Evolutionary conservation across 768 basidiomycete genomes (phyloP), one percentile per base, ranked within the genome.

Genomic region (Heimioporus sp.): DNA sequence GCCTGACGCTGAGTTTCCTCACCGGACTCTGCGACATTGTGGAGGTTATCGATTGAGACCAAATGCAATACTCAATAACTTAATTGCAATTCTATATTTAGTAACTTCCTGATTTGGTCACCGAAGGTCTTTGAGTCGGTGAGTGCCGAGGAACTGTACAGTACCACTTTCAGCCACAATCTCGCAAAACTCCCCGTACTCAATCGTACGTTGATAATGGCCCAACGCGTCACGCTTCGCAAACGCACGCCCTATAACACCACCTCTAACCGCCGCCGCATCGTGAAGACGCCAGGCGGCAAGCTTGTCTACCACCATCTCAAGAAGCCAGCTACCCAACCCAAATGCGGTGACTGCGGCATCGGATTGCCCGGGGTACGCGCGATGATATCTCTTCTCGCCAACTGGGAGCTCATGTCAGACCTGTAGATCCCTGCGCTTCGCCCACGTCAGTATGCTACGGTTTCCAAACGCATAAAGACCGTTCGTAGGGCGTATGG

Each of bases 331-430:
- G 87, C 86, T 51, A 83, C 90, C 30, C 77, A 87, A 42, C 96
- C 94, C 61, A 97, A 98, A 75, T 99, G 96, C 74, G 97, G 97
- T 81, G 97, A 99, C 79, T 99, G 97, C 65, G 96, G 95, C 55
- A 80, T 84, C 63, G 90, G 86, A 60, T 86, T 99, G 49, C 85
- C 95, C 60, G 97, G 97, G 71, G 96, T 98, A 78, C 65, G 92
- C 79, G 24, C 24, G 24, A 28, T n/a, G 34, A 28, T 39, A 8
- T 28, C 43, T 35, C 20, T 9, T 21, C 39, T 8, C 7, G 16
- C 10, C 7, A 1, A 44, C 16, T 34, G 31, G 12, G 20, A n/a
- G 10, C 35, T 65, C 21, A 59, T 15, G 15, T 32, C 4, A 9
- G 1, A 9, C 12, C 9, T 32, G 8, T 68, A 98, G 95, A 76